Base-by-base conservation (phyloP, 345 rosid genomes). In the Camelina sativa region DNA sequence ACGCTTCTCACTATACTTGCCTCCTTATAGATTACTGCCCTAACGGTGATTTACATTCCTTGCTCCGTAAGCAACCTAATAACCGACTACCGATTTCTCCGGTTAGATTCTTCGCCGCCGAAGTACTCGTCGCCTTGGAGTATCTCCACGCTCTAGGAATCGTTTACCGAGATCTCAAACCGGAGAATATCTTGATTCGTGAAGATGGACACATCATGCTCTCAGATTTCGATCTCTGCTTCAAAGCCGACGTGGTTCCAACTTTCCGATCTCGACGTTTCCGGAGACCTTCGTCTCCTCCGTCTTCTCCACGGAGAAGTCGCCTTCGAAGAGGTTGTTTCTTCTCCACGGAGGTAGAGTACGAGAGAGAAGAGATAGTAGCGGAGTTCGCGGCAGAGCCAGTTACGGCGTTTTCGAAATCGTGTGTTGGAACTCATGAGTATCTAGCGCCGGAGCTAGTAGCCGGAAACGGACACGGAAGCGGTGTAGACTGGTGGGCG, bases 401-500 rank as follows among this genome's bases (percentile, higher is more conserved):
- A 6, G 84, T 85, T 22, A 77, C 79, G 34, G 92, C 95, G 58
- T 84, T 79, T 44, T 89, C 92, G 16, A 50, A 53, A 10, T 88
- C 94, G 7, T 94, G 91, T 59, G 96, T 94, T 0, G 98, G 98
- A 8, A 91, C 96, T 2, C 96, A 94, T 79, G 98, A 94, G 81
- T 94, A 94, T 80, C 72, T 91, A 20, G 92, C 97, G 64, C 98
- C 97, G 72, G 98, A 94, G 85, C 79, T 89, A 23, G 86, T 94
- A 32, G 60, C 86, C 19, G 97, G 95, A 0, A 84, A 81, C 69
- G 96, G 93, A 5, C 97, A 94, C 76, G 97, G 96, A 35, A 91
- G 86, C 80, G 92, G 95, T 40, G 97, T 94, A 34, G 96, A 94
- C 69, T 94, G 98, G 97, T 94, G 97, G 98, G 95, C 98, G 20